phyloP scores from a whole-genome alignment of 1,139 yeast genomes.

The Debaryomyces singareniensis region DNA sequence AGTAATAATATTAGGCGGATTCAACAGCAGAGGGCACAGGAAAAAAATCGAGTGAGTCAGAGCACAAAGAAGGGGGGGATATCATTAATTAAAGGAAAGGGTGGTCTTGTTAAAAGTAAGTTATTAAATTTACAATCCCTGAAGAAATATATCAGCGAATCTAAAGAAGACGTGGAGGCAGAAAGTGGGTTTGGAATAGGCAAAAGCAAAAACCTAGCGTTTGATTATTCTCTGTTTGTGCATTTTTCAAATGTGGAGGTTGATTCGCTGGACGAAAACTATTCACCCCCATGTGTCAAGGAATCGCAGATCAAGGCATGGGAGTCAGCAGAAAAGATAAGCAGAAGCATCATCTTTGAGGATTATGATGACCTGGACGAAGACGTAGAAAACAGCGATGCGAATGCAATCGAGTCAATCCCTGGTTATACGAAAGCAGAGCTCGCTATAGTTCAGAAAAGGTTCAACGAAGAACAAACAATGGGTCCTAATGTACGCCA shows the following conservation, averaged over 20 bases:
- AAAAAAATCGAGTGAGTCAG: conserved; percentile 4
- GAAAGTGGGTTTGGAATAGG: background rate
- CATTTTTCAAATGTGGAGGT: conserved; percentile 14
- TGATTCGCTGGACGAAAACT: conserved; percentile 15
- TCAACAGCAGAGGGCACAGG: conserved; percentile 8
- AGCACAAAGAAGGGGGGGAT: conserved; percentile 6
- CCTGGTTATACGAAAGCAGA: conserved; percentile 40
- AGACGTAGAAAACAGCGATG: conserved; percentile 12
- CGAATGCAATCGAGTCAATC: conserved; percentile 17
- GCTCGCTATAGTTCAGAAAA: conserved; percentile 15
- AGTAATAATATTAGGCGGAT: conserved; percentile 22
- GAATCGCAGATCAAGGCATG: conserved; percentile 41
- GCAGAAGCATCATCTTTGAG: conserved; percentile 31
- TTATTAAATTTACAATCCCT: conserved; percentile 24
- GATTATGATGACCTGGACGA: conserved; percentile 19
- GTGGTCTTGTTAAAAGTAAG: conserved; percentile 21
- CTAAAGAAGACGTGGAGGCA: conserved; percentile 1
- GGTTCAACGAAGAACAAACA: conserved; percentile 6
- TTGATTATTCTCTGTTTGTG: conserved; percentile 21
- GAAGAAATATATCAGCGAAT: conserved; percentile 6
- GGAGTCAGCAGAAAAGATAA: conserved; percentile 41
- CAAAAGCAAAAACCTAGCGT: conserved; percentile 3
- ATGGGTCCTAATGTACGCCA: conserved; percentile 3
- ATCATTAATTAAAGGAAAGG: conserved; percentile 9
- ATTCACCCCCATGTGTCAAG: conserved; percentile 19